Conservation (phyloP, 129 eudicot genomes). For the Lactuca saligna region DNA sequence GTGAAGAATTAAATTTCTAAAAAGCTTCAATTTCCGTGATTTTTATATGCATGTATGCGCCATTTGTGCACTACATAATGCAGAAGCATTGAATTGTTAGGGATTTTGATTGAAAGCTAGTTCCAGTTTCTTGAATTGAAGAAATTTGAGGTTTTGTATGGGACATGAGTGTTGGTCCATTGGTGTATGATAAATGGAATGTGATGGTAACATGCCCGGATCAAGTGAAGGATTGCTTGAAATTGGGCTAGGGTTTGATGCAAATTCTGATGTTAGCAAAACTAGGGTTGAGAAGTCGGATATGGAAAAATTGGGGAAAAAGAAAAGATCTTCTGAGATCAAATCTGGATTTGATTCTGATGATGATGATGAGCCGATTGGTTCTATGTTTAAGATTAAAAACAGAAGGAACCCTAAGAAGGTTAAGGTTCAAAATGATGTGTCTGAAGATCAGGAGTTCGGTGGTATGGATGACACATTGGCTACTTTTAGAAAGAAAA, state of each 20-base stretch:
- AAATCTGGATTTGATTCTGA: slow-evolving; percentile 46
- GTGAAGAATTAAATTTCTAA: slow-evolving; percentile 13
- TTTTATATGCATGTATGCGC: slow-evolving; percentile 21
- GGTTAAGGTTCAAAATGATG: slow-evolving; percentile 53
- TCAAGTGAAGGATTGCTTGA: slow-evolving; percentile 32
- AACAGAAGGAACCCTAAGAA: slow-evolving; percentile 56
- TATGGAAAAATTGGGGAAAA: slow-evolving; percentile 46
- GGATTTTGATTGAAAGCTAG: slow-evolving; percentile 27
- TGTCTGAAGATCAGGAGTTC: slow-evolving; percentile 46
- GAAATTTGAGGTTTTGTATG: slow-evolving; percentile 15
- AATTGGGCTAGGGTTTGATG: slow-evolving; percentile 57
- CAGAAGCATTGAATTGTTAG: slow-evolving; percentile 31
- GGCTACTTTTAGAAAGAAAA: slow-evolving; percentile 79
- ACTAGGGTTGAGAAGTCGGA: slow-evolving; percentile 67
- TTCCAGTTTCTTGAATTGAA: slow-evolving; percentile 29
- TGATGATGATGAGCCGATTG: slow-evolving; percentile 91
- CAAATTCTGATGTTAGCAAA: slow-evolving; percentile 20
- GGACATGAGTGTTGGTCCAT: slow-evolving; percentile 29
- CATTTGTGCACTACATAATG: slow-evolving; percentile 28
- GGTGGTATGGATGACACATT: slow-evolving; percentile 92
- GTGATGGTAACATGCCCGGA: slow-evolving; percentile 40
- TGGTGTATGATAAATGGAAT: slow-evolving; percentile 42
- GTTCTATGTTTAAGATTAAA: slow-evolving; percentile 68
- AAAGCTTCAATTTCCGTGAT: slow-evolving; percentile 14
- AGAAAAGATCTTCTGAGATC: slow-evolving; percentile 43